Conservation (phyloP, 805 yeast genomes). For the Wickerhamomyces xylosicus region DNA sequence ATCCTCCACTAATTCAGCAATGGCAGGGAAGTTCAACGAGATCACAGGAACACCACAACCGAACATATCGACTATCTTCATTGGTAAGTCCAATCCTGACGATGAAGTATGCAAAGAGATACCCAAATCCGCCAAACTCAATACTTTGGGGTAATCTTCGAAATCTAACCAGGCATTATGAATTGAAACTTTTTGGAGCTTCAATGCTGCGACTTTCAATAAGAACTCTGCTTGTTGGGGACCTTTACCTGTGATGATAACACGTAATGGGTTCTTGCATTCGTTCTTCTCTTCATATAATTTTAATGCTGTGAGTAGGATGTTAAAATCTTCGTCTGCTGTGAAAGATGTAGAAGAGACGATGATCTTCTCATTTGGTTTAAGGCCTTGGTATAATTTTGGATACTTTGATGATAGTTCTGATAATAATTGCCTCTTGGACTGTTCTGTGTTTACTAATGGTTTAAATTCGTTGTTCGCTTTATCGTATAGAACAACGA, state of each 20-base stretch:
- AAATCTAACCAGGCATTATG: conserved; percentile 66
- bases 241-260: conserved; percentile 96
- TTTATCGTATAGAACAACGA: conserved; percentile 72
- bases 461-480: conserved; percentile 68
- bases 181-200: conserved; percentile 40
- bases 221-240: conserved; percentile 56
- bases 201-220: conserved; percentile 31
- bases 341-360: conserved; percentile 91
- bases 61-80: conserved; percentile 94
- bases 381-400: background rate
- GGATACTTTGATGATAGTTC: background rate
- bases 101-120: conserved; percentile 86
- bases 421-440: conserved; percentile 4
- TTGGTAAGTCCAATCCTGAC: conserved; percentile 90
- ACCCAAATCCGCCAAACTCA: conserved; percentile 77
- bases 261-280: conserved; percentile 34
- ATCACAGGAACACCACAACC: conserved; percentile 94
- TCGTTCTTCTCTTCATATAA: conserved; percentile 27
- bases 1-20: conserved; percentile 65
- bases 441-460: conserved; percentile 21
- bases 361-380: conserved; percentile 44
- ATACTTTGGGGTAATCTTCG: conserved; percentile 68
- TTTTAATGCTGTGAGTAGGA: conserved; percentile 60
- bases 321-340: conserved; percentile 81
- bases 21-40: conserved; percentile 65